These are phyloP conservation scores for Trypanosoma melophagium DNA, from an alignment of 208 protist species.

Conservation along the genomic window DNA sequence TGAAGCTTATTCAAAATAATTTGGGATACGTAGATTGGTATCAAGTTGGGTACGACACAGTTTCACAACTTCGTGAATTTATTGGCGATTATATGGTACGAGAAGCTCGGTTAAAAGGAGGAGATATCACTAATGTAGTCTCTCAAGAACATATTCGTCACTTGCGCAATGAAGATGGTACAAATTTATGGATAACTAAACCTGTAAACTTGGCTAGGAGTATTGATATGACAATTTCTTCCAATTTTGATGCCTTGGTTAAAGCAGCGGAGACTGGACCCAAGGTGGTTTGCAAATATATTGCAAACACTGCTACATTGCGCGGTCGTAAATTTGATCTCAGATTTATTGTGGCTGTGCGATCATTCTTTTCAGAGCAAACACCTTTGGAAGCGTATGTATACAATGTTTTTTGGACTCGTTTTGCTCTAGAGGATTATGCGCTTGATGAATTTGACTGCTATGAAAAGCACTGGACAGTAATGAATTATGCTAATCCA, in stretches of 20 bases:
- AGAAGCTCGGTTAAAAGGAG: slow-evolving; percentile 9
- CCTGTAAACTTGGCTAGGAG: slow-evolving; percentile 29
- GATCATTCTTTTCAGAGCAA: slow-evolving; percentile 19
- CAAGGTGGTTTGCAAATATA: slow-evolving; percentile 39
- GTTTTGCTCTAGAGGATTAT: slow-evolving; percentile 38
- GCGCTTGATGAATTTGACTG: slow-evolving; percentile 27
- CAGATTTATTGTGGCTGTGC: slow-evolving; percentile 35
- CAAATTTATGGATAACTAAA: slow-evolving; percentile 42
- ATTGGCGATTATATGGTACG: slow-evolving; percentile 39
- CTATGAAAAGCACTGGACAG: slow-evolving; percentile 39
- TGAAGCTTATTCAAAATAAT: slow-evolving; percentile 24
- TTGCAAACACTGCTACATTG: slow-evolving; percentile 33
- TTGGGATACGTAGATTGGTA: slow-evolving; percentile 32
- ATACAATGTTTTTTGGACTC: slow-evolving; percentile 36
- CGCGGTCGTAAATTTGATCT: slow-evolving; percentile 34
- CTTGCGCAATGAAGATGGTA: slow-evolving; percentile 27
- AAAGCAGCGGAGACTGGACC: slow-evolving; percentile 38
- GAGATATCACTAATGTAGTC: slow-evolving; percentile 3
- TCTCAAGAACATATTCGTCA: slow-evolving; percentile 3
- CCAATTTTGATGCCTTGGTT: slow-evolving; percentile 41
- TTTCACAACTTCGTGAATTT: slow-evolving; percentile 31
- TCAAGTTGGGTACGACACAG: slow-evolving; percentile 37
- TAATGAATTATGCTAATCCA: slow-evolving; percentile 38
- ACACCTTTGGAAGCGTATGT: slow-evolving; percentile 30
- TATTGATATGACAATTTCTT: slow-evolving; percentile 36